Conservation (phyloP, 345 rosid genomes). For the Euphorbia pulcherrima region DNA sequence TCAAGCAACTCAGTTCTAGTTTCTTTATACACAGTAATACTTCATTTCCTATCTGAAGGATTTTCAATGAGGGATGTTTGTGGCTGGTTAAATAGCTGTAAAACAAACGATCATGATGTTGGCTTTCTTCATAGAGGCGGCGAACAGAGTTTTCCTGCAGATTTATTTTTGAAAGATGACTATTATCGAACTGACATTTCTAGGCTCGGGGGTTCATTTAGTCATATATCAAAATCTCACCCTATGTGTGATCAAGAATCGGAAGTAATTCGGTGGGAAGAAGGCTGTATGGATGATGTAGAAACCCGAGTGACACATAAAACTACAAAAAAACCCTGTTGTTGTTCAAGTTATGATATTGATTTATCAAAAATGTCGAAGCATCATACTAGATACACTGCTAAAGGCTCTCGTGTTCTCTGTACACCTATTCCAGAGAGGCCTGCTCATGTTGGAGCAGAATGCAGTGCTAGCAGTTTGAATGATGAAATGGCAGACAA, state of each 20-base stretch:
- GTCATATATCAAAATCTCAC: constrained; percentile 71
- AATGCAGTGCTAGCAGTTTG: constrained; percentile 69
- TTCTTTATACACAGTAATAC: constrained; percentile 74
- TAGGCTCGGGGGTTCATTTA: constrained; percentile 90
- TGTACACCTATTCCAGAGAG: constrained; percentile 68
- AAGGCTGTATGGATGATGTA: constrained; percentile 89
- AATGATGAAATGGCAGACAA: constrained; percentile 84
- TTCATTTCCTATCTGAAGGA: constrained; percentile 93
- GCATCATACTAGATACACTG: constrained; percentile 47
- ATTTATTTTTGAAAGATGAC: constrained; percentile 76
- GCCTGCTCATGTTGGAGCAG: constrained; percentile 80
- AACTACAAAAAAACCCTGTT: constrained; percentile 80
- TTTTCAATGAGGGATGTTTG: constrained; percentile 46
- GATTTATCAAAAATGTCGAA: constrained; percentile 63
- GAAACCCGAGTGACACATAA: constrained; percentile 68
- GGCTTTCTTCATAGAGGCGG: constrained; percentile 96
- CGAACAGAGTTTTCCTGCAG: constrained; percentile 71
- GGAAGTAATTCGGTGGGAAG: constrained; percentile 86
- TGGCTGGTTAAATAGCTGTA: constrained; percentile 54
- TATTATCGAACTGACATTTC: constrained; percentile 73
- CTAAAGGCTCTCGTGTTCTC: constrained; percentile 59
- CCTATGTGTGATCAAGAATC: constrained; percentile 61
- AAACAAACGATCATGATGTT: constrained; percentile 39
- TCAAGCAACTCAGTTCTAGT: constrained; percentile 84
- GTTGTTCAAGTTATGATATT: constrained; percentile 73